phyloP scores from a whole-genome alignment of 352 stramenopile genomes.

The Globisporangium acanthophoron region DNA sequence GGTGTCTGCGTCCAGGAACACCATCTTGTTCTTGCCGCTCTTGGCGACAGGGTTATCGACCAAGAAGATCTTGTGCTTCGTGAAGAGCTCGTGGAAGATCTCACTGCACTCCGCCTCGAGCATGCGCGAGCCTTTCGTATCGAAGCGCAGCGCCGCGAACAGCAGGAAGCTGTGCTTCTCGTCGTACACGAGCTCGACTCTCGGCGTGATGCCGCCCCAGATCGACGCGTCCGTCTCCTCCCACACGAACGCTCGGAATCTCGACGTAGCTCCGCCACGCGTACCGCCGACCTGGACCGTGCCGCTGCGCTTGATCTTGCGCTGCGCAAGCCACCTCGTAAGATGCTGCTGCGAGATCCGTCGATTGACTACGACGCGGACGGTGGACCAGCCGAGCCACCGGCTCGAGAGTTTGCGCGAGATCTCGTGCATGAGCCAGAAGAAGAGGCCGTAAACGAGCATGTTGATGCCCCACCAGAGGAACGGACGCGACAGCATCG shows the following conservation, averaged over 20 bases:
- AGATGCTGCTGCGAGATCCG: conserved; percentile 32
- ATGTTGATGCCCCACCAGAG: conserved; percentile 92
- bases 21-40: neutral
- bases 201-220: conserved; percentile 81
- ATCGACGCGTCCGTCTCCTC: conserved; percentile 76
- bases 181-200: conserved; percentile 72
- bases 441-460: conserved; percentile 61
- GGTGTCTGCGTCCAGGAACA: conserved; percentile 2
- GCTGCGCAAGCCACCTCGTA: conserved; percentile 20
- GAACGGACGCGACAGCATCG: conserved; percentile 43
- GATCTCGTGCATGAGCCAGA: conserved; percentile 36
- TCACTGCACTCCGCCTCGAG: conserved; percentile 38
- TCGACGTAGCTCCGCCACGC: conserved; percentile 41
- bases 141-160: conserved; percentile 48
- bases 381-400: conserved; percentile 81
- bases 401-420: conserved; percentile 45
- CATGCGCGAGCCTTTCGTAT: conserved; percentile 30
- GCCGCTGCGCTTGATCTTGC: conserved; percentile 16
- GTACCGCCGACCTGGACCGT: conserved; percentile 45
- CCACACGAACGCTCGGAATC: conserved; percentile 88
- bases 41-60: neutral
- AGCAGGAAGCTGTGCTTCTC: conserved; percentile 58
- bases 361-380: conserved; percentile 69
- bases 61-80: conserved; percentile 6
- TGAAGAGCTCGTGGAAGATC: conserved; percentile 46